A percentile compares a stretch with the other conserved stretches of the same genome.
Evolutionary conservation across 305 asterid species (phyloP).

Genomic region (Fraxinus albicans): DNA sequence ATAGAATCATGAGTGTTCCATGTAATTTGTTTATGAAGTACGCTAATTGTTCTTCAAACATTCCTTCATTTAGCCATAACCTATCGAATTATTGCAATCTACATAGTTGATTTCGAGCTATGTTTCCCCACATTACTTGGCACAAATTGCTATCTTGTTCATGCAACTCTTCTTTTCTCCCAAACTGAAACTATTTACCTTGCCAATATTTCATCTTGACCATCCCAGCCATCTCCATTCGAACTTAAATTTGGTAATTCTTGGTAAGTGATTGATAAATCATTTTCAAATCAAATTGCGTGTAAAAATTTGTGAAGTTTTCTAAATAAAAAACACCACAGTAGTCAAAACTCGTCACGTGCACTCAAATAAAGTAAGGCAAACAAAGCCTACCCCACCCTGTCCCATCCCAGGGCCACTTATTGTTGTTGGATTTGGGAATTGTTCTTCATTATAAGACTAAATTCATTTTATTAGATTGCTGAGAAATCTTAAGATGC

Average conservation of each 20-base stretch:
- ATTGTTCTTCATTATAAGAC: background rate
- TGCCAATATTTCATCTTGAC: too few species aligned
- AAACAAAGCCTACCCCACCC: background rate
- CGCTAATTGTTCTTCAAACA: background rate
- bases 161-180: too few species aligned
- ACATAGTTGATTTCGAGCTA: background rate
- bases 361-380: background rate
- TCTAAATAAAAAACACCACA: background rate
- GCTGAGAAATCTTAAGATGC: background rate
- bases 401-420: background rate
- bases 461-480: background rate
- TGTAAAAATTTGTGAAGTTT: background rate
- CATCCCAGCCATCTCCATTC: too few species aligned
- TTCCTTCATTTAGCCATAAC: background rate
- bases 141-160: too few species aligned
- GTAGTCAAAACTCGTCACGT: background rate
- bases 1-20: too few species aligned
- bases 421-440: too few species aligned
- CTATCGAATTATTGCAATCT: background rate
- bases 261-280: background rate
- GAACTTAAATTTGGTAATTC: background rate
- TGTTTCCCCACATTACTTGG: too few species aligned
- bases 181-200: too few species aligned
- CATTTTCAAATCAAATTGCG: background rate
- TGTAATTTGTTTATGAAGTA: background rate